Evolutionary conservation across 2,329 filamentous ascomycete genomes (phyloP), one percentile per base, ranked within the genome.

Genomic region (Ophioceras dolichostomum): DNA sequence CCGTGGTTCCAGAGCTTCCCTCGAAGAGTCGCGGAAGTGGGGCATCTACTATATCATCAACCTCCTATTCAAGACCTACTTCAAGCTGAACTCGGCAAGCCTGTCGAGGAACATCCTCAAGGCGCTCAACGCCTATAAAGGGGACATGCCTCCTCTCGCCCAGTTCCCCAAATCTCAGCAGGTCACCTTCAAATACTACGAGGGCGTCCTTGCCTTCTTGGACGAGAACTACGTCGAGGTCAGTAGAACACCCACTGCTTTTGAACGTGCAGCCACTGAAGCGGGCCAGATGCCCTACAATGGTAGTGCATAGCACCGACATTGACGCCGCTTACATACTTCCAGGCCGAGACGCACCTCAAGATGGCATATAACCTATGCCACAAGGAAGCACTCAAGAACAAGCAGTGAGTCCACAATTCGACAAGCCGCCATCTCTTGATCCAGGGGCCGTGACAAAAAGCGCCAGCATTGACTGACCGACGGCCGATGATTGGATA

Each of bases 11-110:
- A 13, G 47, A 47, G 12, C 65, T 95, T 32, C 36, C n/a, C 12
- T 37, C 9, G 78, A 87, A 51, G 83, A 94, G 50, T 95, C 89
- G 8, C 78, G 91, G 38, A 98, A 96, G 73, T 98, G 91, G 91
- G 93, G 86, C 6, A 83, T 94, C 34, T 98, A 98, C 64, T 88
- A 87, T 57, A 80, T 89, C 46, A 86, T 88, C 52, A 96, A 94
- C 54, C 71, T 98, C 7, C 68, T 95, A 12, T 98, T 98, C 74
- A 96, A 96, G 61, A 96, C 88, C 2, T 95, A 96, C 58, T 98
- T 98, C 67, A 93, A 85, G 64, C 68, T 96, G 44, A 94, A 94
- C 60, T 84, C 83, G 24, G 81, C 93, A 40, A 79, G 77, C n/a
- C 67, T 96, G 16, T 94, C 81, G 14, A 87, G 91, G 55, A 95